These are phyloP conservation scores for Mycena crocata DNA, from an alignment of 768 basidiomycete species.

Conservation along the genomic window DNA sequence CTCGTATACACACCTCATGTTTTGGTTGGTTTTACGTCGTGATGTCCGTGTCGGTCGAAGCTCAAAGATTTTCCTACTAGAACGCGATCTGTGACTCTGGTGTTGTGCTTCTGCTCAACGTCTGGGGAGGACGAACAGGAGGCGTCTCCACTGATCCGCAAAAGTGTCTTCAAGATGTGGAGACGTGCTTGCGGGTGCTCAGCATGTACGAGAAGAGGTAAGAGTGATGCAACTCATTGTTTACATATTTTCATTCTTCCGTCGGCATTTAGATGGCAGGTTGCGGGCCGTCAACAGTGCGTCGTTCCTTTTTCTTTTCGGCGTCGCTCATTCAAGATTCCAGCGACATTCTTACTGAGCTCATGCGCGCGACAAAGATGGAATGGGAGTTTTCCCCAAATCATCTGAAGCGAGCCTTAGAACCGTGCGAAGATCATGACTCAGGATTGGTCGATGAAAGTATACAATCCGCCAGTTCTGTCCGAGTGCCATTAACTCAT, in stretches of 20 bases:
- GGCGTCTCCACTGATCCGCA: conserved; percentile 16
- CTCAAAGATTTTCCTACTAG: not conserved
- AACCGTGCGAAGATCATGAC: not conserved
- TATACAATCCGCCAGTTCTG: not conserved
- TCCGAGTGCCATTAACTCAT: not conserved
- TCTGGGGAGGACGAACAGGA: conserved; percentile 10
- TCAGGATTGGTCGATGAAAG: not conserved
- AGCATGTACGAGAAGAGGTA: conserved; percentile 16
- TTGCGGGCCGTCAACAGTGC: conserved; percentile 25
- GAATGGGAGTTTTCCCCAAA: conserved; percentile 7
- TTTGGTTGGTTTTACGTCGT: conserved; percentile 4
- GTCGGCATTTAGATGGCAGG: conserved; percentile 8
- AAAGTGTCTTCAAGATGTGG: conserved; percentile 21
- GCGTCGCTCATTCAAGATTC: not conserved
- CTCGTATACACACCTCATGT: conserved; percentile 15
- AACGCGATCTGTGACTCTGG: conserved; percentile 7
- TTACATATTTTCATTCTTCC: not conserved
- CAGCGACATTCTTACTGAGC: conserved; percentile 19
- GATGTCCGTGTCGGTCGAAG: too few relatives aligned
- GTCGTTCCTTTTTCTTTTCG: not conserved
- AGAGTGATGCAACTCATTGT: not conserved
- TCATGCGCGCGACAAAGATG: conserved; percentile 17
- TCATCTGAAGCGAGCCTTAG: not conserved
- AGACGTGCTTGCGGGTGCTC: conserved; percentile 14
- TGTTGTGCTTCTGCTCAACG: conserved; percentile 12